Percentiles rank a stretch among this genome's conserved stretches.
Evolutionary conservation across 2,329 filamentous ascomycete species (phyloP).

Genomic region (Pyricularia pennisetigena): DNA sequence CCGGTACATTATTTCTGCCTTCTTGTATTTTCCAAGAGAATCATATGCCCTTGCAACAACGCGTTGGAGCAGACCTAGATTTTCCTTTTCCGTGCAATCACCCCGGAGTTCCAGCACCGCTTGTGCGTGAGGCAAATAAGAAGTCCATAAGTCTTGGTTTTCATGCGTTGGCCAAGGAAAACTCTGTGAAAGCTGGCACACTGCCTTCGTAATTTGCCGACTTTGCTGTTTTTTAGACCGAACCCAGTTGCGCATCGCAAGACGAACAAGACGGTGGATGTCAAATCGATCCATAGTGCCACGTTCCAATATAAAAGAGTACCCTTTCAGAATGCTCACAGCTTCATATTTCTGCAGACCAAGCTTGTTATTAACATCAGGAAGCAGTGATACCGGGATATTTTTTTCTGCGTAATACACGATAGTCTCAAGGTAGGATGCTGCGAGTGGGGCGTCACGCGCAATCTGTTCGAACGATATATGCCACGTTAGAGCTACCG

Average conservation of each 20-base stretch:
- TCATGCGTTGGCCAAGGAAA: conserved; percentile 10
- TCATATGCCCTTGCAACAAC: too few relatives aligned
- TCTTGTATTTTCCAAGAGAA: too few relatives aligned
- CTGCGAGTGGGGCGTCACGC: conserved; percentile 7
- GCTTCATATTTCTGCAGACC: conserved; percentile 12
- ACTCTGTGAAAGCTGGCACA: conserved; percentile 8
- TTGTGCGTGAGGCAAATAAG: conserved; percentile 14
- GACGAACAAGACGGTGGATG: conserved; percentile 21
- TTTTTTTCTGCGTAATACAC: conserved; percentile 19
- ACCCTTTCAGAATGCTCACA: conserved; percentile 16
- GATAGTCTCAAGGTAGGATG: conserved; percentile 16
- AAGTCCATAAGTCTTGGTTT: conserved; percentile 13
- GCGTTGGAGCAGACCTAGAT: too few relatives aligned
- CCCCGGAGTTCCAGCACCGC: conserved; percentile 5
- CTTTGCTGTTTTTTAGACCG: conserved; percentile 14
- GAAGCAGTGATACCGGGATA: conserved; percentile 18
- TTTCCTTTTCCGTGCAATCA: too few relatives aligned
- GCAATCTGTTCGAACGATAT: conserved; percentile 11
- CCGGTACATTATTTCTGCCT: too few relatives aligned
- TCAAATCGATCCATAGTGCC: conserved; percentile 11
- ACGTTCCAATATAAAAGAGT: conserved; percentile 20
- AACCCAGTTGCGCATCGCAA: conserved; percentile 12
- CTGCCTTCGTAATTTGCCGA: conserved; percentile 2
- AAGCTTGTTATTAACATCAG: conserved; percentile 7
- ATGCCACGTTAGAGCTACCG: conserved; percentile 11